Percentiles rank a stretch among this genome's conserved stretches.
Conservation (phyloP, 352 stramenopile genomes). For the Pythium rhizo-oryzae region DNA sequence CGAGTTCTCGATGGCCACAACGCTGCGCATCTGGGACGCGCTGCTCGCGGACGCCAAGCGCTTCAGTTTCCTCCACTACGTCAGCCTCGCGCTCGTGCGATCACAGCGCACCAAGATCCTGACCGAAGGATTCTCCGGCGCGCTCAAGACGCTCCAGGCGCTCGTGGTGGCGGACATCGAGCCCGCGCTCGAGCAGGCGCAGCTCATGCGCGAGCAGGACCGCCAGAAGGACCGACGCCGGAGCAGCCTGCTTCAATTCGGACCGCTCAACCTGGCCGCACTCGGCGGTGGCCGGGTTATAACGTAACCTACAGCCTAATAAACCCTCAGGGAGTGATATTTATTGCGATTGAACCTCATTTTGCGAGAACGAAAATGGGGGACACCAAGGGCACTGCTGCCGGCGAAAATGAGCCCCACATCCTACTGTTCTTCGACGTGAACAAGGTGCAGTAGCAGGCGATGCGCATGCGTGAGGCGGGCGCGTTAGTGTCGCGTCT, state of each 20-base stretch:
- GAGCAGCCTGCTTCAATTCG: conserved; percentile 6
- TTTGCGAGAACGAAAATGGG: conserved; percentile 9
- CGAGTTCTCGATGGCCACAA: conserved; percentile 61
- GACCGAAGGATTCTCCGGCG: conserved; percentile 40
- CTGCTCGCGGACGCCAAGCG: conserved; percentile 59
- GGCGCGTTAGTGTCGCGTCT: not conserved
- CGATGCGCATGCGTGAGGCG: not conserved
- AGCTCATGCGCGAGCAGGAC: conserved; percentile 55
- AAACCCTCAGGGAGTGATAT: not conserved
- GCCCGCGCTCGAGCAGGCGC: conserved; percentile 37
- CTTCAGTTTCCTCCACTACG: conserved; percentile 75
- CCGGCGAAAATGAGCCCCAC: conserved; percentile 35
- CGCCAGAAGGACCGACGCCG: conserved; percentile 33
- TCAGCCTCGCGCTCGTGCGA: conserved; percentile 56
- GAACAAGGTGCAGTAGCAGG: conserved; percentile 66
- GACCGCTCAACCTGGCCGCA: not conserved
- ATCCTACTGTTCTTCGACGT: conserved; percentile 82
- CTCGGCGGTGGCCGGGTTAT: not conserved
- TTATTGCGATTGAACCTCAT: no score
- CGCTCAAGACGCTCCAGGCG: conserved; percentile 50
- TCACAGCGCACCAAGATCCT: conserved; percentile 49
- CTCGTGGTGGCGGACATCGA: conserved; percentile 38
- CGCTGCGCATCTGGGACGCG: conserved; percentile 64
- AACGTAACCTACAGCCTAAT: conserved; percentile 3
- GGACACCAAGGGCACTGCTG: no score